These are phyloP conservation scores for Mitragyna speciosa DNA, from an alignment of 257 asterid genomes.

Conservation along the genomic window DNA sequence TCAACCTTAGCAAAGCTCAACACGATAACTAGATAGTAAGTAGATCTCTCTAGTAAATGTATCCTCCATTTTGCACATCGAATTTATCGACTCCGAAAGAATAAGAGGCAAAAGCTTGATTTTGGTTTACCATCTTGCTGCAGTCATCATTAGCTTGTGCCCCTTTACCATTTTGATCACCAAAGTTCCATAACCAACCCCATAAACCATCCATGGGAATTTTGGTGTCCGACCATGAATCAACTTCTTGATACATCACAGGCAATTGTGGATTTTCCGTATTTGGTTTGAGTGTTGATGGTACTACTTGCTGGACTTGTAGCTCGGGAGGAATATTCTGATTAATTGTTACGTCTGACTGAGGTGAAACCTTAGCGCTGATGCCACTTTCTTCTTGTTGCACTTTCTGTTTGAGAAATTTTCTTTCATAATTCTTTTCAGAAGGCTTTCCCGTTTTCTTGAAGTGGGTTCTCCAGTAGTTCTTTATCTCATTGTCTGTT, in stretches of 20 bases:
- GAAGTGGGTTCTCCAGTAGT: constrained; percentile 45
- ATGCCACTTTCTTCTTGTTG: not conserved
- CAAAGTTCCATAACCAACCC: constrained; percentile 56
- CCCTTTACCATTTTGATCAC: constrained; percentile 22
- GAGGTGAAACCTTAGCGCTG: not conserved
- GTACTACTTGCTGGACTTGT: not conserved
- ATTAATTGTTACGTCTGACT: not conserved
- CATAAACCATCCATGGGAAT: constrained; percentile 37
- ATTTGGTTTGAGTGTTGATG: not conserved
- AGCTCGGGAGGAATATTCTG: not conserved
- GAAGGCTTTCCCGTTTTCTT: constrained; percentile 24
- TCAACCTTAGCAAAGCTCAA: not conserved
- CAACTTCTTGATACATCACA: constrained; percentile 15
- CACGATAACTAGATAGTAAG: no score
- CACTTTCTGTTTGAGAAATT: not conserved
- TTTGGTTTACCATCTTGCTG: constrained; percentile 33
- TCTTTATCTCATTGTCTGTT: constrained; percentile 42
- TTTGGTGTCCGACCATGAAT: constrained; percentile 28
- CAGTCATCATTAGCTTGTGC: constrained; percentile 17
- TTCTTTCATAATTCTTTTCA: constrained; percentile 16
- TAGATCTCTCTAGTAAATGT: constrained; percentile 24
- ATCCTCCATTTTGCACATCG: constrained; percentile 30
- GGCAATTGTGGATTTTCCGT: constrained; percentile 17
- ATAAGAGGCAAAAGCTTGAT: constrained; percentile 19
- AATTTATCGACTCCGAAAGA: constrained; percentile 14